Evolutionary conservation across 805 yeast species (phyloP), one percentile per base, ranked within the genome.

Genomic region (Pichia phayaonensis): DNA sequence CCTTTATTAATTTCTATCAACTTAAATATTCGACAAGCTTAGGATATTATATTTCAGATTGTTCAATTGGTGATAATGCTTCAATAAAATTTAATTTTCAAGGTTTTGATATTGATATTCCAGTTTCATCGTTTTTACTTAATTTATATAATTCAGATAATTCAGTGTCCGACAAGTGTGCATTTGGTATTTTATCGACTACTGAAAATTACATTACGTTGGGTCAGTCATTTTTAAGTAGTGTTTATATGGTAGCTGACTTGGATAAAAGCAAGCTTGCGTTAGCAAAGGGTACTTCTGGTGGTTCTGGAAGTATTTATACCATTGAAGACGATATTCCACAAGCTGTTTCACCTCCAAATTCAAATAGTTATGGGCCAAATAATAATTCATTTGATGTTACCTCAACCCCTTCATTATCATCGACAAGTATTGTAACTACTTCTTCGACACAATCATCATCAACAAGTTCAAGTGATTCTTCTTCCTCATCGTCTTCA

Each of bases 171-270:
- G 56, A 60, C 3, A 60, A 67, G 23, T 80, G 84, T 66, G 74
- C 71, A 8, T 56, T 79, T 39, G 81, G 77, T 8, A 52, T 79
- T 4, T 54, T 67, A 26, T 54, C 61, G 6, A 58, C 63, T 40
- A 68, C 65, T 48, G 68, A 67, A 26, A 51, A 65, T 2, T 65
- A 70, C 50, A 48, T 53, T 7, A 71, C 74, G 8, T 61, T 79
- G 18, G 86, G 86, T 45, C 83, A 79, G 60, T 66, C 75, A 6
- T 76, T 81, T 62, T 60, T 81, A 50, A 68, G 76, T 52, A 62
- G 73, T 27, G 78, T 77, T 1, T 80, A 80, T 56, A 70, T 74
- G 40, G 83, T 79, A 44, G 81, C 72, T 51, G 83, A 81, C 61
- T 60, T 80, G 44, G 81, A 79, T 4, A 66, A 70, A 42, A 57